phyloP scores from a whole-genome alignment of 768 basidiomycete species.

The Kwoniella mangroviensis region DNA sequence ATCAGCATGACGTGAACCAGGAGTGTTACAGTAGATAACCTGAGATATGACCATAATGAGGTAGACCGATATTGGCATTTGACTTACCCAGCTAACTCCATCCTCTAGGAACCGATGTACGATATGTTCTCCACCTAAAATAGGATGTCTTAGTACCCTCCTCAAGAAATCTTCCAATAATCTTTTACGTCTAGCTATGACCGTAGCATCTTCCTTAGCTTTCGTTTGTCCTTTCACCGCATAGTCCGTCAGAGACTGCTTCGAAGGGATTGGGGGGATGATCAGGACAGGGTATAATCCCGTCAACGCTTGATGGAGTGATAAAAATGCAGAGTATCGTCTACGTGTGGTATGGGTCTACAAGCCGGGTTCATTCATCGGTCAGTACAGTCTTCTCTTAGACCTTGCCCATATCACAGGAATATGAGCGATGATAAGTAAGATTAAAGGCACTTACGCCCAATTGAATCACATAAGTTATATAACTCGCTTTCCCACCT shows the following conservation, averaged over 20 bases:
- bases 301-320: conserved; percentile 76
- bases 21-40: too few species aligned
- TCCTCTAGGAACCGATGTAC: conserved; percentile 95
- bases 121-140: conserved; percentile 91
- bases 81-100: conserved; percentile 81
- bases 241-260: conserved; percentile 94
- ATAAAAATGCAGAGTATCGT: conserved; percentile 97
- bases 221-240: conserved; percentile 81
- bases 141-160: conserved; percentile 86
- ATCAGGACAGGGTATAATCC: conserved; percentile 95
- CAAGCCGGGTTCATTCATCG: not conserved
- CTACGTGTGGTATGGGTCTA: conserved; percentile 82
- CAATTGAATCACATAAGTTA: conserved; percentile 87
- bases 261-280: conserved; percentile 95
- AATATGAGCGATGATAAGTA: not conserved
- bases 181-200: conserved; percentile 89
- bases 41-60: too few species aligned
- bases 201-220: conserved; percentile 90
- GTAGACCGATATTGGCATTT: too few species aligned
- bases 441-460: conserved; percentile 64
- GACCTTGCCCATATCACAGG: not conserved
- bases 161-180: conserved; percentile 96
- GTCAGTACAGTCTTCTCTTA: not conserved
- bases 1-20: too few species aligned
- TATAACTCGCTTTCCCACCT: conserved; percentile 86